Evolutionary conservation across 768 basidiomycete species (phyloP).

Genomic region (Sarcodon sp.): DNA sequence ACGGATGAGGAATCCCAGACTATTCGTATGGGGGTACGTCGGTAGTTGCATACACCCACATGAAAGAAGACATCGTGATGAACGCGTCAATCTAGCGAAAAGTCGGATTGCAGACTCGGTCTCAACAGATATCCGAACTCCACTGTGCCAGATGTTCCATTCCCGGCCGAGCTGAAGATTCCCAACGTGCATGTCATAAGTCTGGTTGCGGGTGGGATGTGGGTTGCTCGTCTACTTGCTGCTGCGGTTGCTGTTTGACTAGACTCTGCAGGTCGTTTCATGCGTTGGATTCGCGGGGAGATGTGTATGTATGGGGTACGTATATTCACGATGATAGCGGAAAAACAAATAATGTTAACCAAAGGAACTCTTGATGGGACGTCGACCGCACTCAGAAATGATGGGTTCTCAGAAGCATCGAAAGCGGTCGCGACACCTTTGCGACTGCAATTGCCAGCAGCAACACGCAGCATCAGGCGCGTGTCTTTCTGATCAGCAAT

Average conservation of each 20-base stretch:
- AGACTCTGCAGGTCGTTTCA: conserved; percentile 61
- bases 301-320: conserved; percentile 74
- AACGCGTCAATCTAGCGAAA: conserved; percentile 31
- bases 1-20: conserved; percentile 41
- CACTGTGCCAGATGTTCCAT: conserved; percentile 33
- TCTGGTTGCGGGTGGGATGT: conserved; percentile 78
- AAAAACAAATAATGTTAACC: not conserved
- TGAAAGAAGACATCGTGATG: conserved; percentile 3
- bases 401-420: conserved; percentile 44
- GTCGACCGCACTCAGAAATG: conserved; percentile 23
- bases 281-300: conserved; percentile 65
- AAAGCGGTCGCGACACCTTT: conserved; percentile 41
- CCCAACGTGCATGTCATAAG: conserved; percentile 53
- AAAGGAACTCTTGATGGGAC: conserved; percentile 51
- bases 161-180: conserved; percentile 50
- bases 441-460: conserved; percentile 42
- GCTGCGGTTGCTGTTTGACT: not conserved
- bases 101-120: conserved; percentile 53
- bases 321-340: not conserved
- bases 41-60: not conserved
- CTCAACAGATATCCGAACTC: conserved; percentile 20
- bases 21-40: conserved; percentile 51
- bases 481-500: conserved; percentile 1
- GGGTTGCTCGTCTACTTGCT: conserved; percentile 12
- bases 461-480: conserved; percentile 57